A percentile compares a stretch with the other conserved stretches of the same genome.
Conservation (phyloP, 2,329 filamentous ascomycete genomes). For the Claviceps quebecensis region DNA sequence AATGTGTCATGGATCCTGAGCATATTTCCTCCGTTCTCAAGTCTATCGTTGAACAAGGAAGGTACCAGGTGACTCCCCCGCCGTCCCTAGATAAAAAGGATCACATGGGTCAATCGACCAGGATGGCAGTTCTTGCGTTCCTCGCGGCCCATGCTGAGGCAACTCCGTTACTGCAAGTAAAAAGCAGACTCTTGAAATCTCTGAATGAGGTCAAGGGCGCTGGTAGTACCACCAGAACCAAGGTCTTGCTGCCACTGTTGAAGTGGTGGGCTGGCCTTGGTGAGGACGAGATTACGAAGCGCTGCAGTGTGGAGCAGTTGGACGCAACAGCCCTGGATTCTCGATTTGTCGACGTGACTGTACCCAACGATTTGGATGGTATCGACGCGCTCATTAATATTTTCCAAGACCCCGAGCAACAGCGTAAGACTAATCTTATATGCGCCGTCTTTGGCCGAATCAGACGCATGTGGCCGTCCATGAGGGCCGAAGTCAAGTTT, state of each 20-base stretch:
- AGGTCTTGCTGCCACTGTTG: constrained; percentile 62
- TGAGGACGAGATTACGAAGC: constrained; percentile 33
- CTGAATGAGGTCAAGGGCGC: constrained; percentile 62
- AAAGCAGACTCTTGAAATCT: constrained; percentile 55
- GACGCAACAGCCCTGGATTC: constrained; percentile 28
- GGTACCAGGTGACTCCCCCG: constrained; percentile 19
- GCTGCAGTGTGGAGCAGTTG: constrained; percentile 25
- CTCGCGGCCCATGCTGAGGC: constrained; percentile 57
- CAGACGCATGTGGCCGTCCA: constrained; percentile 54
- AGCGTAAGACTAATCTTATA: constrained; percentile 37
- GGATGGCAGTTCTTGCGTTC: constrained; percentile 54
- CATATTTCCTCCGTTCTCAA: constrained; percentile 53
- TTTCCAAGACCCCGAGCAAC: constrained; percentile 26
- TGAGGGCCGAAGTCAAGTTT: constrained; percentile 50
- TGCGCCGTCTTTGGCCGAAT: constrained; percentile 55
- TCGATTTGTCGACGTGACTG: constrained; percentile 35
- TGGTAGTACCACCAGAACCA: constrained; percentile 53
- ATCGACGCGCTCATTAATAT: constrained; percentile 37
- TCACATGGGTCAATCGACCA: constrained; percentile 43
- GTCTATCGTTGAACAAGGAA: constrained; percentile 25
- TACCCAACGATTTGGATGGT: constrained; percentile 38
- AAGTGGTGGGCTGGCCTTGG: constrained; percentile 50
- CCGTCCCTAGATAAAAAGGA: constrained; percentile 34
- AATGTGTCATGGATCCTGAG: constrained; percentile 66
- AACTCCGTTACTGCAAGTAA: constrained; percentile 56